Percentiles rank a stretch among this genome's conserved stretches.
phyloP scores from a whole-genome alignment of 352 stramenopile genomes.

The Pythium rishiriense region DNA sequence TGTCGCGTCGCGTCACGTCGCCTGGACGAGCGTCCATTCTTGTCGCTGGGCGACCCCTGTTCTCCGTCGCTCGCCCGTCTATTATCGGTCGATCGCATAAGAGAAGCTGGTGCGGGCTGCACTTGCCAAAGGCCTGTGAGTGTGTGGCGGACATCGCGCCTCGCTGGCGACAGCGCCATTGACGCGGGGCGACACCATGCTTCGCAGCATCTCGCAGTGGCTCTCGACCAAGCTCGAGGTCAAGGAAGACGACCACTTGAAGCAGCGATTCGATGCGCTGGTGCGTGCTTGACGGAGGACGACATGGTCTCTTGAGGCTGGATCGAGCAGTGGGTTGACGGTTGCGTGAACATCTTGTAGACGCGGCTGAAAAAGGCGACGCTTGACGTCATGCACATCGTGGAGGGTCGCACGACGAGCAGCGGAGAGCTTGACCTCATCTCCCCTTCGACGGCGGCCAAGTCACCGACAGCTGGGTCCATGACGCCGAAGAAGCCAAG shows the following conservation, averaged over 20 bases:
- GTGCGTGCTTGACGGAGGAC: constrained; percentile 30
- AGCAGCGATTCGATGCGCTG: constrained; percentile 61
- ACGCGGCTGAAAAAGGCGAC: constrained; percentile 70
- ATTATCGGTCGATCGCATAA: constrained; percentile 22
- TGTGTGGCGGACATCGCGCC: neutral
- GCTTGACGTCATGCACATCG: constrained; percentile 42
- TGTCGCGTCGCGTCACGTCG: constrained; percentile 10
- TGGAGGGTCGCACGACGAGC: constrained; percentile 30
- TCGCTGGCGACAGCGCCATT: neutral
- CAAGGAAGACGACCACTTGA: constrained; percentile 50
- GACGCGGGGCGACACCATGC: constrained; percentile 33
- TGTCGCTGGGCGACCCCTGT: neutral
- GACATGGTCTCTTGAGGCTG: too few species aligned
- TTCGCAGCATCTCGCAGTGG: constrained; percentile 69
- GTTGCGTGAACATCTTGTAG: constrained; percentile 21
- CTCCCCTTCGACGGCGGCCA: constrained; percentile 10
- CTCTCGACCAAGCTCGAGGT: constrained; percentile 57
- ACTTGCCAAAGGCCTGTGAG: neutral
- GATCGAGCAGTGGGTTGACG: too few species aligned
- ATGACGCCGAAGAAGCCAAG: constrained; percentile 15
- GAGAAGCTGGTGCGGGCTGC: neutral
- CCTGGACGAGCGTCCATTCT: constrained; percentile 1
- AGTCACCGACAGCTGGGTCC: constrained; percentile 11
- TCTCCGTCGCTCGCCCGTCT: neutral
- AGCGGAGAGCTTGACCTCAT: constrained; percentile 22